Conservation (phyloP, 768 basidiomycete species). For the Asterophora lycoperdoides region DNA sequence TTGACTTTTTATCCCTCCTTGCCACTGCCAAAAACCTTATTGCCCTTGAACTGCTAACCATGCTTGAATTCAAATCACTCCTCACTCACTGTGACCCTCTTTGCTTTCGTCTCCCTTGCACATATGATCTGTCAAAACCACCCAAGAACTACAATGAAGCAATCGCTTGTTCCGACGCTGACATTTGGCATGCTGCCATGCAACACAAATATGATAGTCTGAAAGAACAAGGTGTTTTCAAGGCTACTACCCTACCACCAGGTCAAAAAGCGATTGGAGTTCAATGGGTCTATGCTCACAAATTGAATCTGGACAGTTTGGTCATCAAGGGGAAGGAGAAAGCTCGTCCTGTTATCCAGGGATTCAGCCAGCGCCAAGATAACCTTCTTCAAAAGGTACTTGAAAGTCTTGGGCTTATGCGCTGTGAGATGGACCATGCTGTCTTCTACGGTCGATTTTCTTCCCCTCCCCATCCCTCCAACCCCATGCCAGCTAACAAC, state of each 20-base stretch:
- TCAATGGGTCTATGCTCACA: slow-evolving; percentile 34
- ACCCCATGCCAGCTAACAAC: slow-evolving; percentile 15
- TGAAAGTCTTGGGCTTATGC: slow-evolving; percentile 11
- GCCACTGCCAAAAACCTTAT: neutral
- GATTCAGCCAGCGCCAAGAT: slow-evolving; percentile 23
- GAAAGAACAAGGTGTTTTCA: slow-evolving; percentile 23
- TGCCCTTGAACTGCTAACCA: neutral
- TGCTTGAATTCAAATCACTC: neutral
- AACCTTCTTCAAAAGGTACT: slow-evolving; percentile 5
- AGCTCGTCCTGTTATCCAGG: slow-evolving; percentile 24
- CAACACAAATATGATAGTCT: slow-evolving; percentile 20
- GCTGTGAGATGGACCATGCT: slow-evolving; percentile 23
- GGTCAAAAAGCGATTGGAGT: slow-evolving; percentile 26
- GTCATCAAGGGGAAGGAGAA: slow-evolving; percentile 26
- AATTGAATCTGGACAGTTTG: slow-evolving; percentile 32
- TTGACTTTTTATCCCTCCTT: neutral
- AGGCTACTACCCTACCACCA: slow-evolving; percentile 18
- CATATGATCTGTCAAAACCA: slow-evolving; percentile 7
- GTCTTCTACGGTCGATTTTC: slow-evolving; percentile 20
- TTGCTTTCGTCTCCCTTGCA: neutral
- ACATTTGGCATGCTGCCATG: slow-evolving; percentile 23
- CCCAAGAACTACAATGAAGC: slow-evolving; percentile 20
- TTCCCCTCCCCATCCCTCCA: slow-evolving; percentile 12
- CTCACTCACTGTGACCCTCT: neutral
- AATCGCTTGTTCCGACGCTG: slow-evolving; percentile 11